phyloP scores from a whole-genome alignment of 768 basidiomycete genomes.

The Tulasnella sp. region DNA sequence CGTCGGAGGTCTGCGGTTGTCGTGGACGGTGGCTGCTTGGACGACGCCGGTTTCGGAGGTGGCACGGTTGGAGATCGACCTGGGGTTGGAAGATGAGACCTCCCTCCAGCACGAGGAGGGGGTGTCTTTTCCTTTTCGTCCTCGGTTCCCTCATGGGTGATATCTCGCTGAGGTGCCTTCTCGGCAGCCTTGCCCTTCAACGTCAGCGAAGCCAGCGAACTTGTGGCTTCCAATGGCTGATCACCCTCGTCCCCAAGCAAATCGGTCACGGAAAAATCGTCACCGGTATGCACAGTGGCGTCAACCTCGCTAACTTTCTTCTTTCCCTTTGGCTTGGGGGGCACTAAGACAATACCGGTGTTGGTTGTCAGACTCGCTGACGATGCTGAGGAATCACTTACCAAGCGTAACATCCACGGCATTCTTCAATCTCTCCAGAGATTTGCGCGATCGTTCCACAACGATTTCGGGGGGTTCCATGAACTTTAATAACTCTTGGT shows the following conservation, averaged over 20 bases:
- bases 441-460: slow-evolving; percentile 43
- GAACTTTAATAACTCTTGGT: slow-evolving; percentile 73
- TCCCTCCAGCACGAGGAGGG: slow-evolving; percentile 3
- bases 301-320: slow-evolving; percentile 18
- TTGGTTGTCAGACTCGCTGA: slow-evolving; percentile 48
- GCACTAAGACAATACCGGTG: slow-evolving; percentile 38
- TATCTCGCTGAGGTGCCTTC: slow-evolving; percentile 28
- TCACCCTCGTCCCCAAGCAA: slow-evolving; percentile 5
- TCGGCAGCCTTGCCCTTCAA: slow-evolving; percentile 19
- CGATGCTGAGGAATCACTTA: slow-evolving; percentile 31
- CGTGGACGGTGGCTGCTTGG: not conserved
- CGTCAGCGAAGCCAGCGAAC: not conserved
- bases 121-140: slow-evolving; percentile 17
- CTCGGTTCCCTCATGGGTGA: slow-evolving; percentile 17
- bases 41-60: not conserved
- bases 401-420: slow-evolving; percentile 73
- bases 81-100: slow-evolving; percentile 19
- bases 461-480: slow-evolving; percentile 64
- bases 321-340: slow-evolving; percentile 19
- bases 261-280: slow-evolving; percentile 12
- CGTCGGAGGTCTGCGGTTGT: slow-evolving; percentile 24
- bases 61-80: slow-evolving; percentile 29
- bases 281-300: slow-evolving; percentile 9
- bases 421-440: slow-evolving; percentile 48
- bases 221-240: not conserved